Evolutionary conservation across 179 eudicot genomes (phyloP).

Genomic region (Silene vulgaris): DNA sequence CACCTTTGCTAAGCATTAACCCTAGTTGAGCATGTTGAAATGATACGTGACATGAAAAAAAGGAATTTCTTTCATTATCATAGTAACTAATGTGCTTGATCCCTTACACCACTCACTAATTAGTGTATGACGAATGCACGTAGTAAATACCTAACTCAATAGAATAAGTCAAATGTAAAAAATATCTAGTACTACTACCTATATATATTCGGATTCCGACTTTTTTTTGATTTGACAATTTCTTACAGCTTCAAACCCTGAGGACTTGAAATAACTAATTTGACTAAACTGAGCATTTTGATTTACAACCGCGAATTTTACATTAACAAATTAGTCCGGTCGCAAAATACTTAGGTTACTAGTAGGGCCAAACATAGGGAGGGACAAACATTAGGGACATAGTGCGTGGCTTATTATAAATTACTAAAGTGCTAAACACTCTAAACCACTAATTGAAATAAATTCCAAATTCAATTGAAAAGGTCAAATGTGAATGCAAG

Average conservation of each 20-base stretch:
- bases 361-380: too few species aligned
- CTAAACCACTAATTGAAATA: conserved; percentile 7
- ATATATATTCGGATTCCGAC: too few species aligned
- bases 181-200: too few species aligned
- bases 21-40: conserved; percentile 8
- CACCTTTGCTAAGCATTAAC: not conserved
- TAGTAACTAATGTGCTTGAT: conserved; percentile 7
- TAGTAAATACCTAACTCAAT: not conserved
- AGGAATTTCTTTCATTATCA: conserved; percentile 7
- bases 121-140: not conserved
- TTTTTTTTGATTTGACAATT: too few species aligned
- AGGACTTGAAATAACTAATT: too few species aligned
- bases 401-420: not conserved
- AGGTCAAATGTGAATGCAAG: not conserved
- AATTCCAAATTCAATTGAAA: not conserved
- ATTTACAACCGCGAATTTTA: too few species aligned
- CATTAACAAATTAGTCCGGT: too few species aligned
- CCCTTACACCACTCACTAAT: conserved; percentile 14
- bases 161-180: too few species aligned
- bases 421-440: not conserved
- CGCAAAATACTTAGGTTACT: too few species aligned
- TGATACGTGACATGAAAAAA: conserved; percentile 1
- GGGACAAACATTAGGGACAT: not conserved
- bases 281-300: too few species aligned
- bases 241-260: too few species aligned